Percentiles rank a stretch among this genome's conserved stretches.
phyloP scores from a whole-genome alignment of 1,139 yeast genomes.

The Taiozyma sp. region DNA sequence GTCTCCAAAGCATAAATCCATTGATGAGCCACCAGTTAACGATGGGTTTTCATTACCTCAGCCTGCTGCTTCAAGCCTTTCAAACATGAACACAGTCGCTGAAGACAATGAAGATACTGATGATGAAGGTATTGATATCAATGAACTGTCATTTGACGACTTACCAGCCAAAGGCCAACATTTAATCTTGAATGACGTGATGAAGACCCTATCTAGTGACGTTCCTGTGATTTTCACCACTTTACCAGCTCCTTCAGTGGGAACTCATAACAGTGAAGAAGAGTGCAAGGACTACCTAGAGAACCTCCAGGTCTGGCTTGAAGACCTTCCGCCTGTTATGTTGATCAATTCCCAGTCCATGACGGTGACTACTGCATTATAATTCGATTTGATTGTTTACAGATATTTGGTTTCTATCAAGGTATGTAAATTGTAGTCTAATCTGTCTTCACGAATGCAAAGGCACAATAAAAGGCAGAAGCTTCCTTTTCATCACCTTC shows the following conservation, averaged over 20 bases:
- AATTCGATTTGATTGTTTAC: conserved; percentile 9
- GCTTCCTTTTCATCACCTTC: conserved; percentile 92
- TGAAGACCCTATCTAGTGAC: conserved; percentile 56
- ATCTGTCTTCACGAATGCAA: conserved; percentile 64
- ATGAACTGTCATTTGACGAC: conserved; percentile 64
- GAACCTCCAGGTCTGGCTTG: conserved; percentile 76
- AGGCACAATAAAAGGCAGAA: conserved; percentile 75
- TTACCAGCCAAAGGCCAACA: conserved; percentile 92
- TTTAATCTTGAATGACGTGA: conserved; percentile 78
- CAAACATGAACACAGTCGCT: not conserved
- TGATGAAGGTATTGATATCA: conserved; percentile 29
- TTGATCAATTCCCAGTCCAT: conserved; percentile 87
- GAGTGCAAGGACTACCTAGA: conserved; percentile 74
- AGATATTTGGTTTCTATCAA: conserved; percentile 6
- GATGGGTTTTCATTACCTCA: not conserved
- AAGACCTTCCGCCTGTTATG: conserved; percentile 75
- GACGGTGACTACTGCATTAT: conserved; percentile 90
- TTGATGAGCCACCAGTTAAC: not conserved
- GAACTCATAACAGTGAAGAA: conserved; percentile 66
- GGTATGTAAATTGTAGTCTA: not conserved
- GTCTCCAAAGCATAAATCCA: not conserved
- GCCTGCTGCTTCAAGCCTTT: not conserved
- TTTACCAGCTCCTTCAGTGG: conserved; percentile 80
- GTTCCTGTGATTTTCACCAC: conserved; percentile 78
- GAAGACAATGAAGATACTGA: conserved; percentile 20